Conservation (phyloP, 495 filamentous ascomycete species). For the Hypoxylon trugodes region DNA sequence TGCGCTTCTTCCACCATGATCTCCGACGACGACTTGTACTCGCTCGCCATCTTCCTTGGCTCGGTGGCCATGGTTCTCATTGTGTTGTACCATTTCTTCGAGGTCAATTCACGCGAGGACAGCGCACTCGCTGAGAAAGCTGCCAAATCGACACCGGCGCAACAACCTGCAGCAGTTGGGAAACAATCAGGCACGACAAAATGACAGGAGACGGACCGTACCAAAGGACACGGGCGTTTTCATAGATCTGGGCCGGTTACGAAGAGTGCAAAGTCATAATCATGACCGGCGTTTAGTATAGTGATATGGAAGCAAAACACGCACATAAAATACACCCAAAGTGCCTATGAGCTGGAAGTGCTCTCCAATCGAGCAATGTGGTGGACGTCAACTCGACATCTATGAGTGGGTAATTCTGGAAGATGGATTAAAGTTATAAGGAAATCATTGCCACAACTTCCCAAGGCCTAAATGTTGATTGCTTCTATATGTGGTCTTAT, state of each 20-base stretch:
- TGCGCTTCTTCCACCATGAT: constrained; percentile 68
- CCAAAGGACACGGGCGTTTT: not conserved
- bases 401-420: too few relatives aligned
- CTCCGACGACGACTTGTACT: constrained; percentile 83
- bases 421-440: not conserved
- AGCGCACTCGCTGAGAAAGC: constrained; percentile 34
- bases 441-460: too few relatives aligned
- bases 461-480: too few relatives aligned
- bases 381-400: not conserved
- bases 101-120: constrained; percentile 80
- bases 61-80: constrained; percentile 92
- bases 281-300: not conserved
- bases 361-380: not conserved
- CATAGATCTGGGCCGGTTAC: not conserved
- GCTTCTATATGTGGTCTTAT: too few relatives aligned
- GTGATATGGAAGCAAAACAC: not conserved
- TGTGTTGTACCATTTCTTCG: constrained; percentile 95
- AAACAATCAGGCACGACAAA: constrained; percentile 30
- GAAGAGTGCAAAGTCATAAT: constrained; percentile 2
- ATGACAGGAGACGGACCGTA: not conserved
- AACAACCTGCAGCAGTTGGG: constrained; percentile 34
- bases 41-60: constrained; percentile 92
- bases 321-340: not conserved
- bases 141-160: constrained; percentile 45
- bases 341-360: not conserved